Conservation (phyloP, 2,329 filamentous ascomycete genomes). For the Penicillium paneum region DNA sequence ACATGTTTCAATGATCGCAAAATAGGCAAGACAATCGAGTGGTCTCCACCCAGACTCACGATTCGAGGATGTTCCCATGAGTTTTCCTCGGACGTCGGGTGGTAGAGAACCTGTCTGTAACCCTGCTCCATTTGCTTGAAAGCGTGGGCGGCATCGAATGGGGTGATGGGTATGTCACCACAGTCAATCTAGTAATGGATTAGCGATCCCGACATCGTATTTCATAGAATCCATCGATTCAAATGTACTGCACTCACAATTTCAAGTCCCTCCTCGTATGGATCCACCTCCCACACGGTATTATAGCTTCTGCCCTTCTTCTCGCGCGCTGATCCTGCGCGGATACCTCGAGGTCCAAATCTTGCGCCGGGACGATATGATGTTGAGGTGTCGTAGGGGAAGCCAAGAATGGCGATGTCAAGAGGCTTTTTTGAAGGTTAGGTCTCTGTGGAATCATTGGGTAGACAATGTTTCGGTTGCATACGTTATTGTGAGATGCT, state of each 20-base stretch:
- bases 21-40: constrained; percentile 26
- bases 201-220: neutral
- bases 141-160: constrained; percentile 24
- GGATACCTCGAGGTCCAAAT: constrained; percentile 33
- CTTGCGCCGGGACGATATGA: constrained; percentile 33
- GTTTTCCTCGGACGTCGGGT: constrained; percentile 7
- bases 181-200: constrained; percentile 21
- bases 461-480: neutral
- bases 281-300: constrained; percentile 27
- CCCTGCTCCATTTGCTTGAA: constrained; percentile 29
- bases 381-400: constrained; percentile 34
- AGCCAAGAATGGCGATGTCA: constrained; percentile 33
- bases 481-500: constrained; percentile 14
- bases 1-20: constrained; percentile 24
- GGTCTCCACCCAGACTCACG: constrained; percentile 26
- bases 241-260: constrained; percentile 10
- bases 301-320: constrained; percentile 31
- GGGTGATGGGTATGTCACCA: constrained; percentile 29
- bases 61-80: constrained; percentile 17
- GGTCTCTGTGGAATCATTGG: neutral
- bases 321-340: constrained; percentile 29
- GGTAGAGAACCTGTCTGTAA: constrained; percentile 18
- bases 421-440: constrained; percentile 12
- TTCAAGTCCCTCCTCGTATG: constrained; percentile 20
- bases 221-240: too few relatives aligned